Percentiles rank a stretch among this genome's conserved stretches.
phyloP scores from a whole-genome alignment of 2,329 filamentous ascomycete species.

The Alternaria tenuissima region DNA sequence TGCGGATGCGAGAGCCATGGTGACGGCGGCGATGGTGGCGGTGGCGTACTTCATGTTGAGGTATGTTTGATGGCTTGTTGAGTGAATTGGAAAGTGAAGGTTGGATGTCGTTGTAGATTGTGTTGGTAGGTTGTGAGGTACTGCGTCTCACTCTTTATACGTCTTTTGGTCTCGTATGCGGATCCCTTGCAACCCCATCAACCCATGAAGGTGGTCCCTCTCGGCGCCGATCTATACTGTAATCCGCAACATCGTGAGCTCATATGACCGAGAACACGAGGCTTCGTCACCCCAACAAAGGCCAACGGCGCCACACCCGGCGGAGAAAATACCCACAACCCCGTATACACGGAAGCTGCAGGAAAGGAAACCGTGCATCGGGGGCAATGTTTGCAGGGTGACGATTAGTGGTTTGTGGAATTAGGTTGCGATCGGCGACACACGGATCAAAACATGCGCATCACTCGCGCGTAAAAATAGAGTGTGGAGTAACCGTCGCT shows the following conservation, averaged over 20 bases:
- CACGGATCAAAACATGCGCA: background rate
- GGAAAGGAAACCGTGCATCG: background rate
- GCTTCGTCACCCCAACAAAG: background rate
- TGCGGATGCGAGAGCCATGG: conserved; percentile 5
- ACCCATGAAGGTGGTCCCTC: background rate
- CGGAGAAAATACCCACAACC: background rate
- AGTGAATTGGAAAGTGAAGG: background rate
- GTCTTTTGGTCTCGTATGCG: background rate
- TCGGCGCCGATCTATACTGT: background rate
- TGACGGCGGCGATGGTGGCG: background rate
- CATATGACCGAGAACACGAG: background rate
- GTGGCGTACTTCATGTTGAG: conserved; percentile 3
- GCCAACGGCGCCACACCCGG: background rate
- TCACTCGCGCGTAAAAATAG: background rate
- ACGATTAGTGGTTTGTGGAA: background rate
- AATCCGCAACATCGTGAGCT: background rate
- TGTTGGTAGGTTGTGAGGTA: background rate
- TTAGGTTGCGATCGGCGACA: background rate
- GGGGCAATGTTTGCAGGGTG: background rate
- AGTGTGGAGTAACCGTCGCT: background rate
- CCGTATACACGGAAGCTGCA: background rate
- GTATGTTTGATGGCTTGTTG: background rate
- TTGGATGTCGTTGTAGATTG: background rate
- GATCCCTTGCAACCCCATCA: background rate
- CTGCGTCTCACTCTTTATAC: background rate